Conservation (phyloP, 371 early-diverging fungal species). For the Phascolomyces articulosus region DNA sequence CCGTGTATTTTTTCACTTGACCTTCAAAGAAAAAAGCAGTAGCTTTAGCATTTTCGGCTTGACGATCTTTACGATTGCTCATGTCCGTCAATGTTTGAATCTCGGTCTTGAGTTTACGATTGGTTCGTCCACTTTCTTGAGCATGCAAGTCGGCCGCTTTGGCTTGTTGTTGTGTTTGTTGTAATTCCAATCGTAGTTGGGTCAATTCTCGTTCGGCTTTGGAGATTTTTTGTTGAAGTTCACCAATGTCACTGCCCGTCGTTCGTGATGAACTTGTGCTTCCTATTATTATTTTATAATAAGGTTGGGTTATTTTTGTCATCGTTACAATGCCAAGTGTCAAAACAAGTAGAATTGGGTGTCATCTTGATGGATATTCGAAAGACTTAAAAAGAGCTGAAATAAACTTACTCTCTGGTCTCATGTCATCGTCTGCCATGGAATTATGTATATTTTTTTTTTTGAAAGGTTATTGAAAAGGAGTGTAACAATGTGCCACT, state of each 20-base stretch:
- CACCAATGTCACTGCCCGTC: slow-evolving; percentile 54
- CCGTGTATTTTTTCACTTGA: slow-evolving; percentile 54
- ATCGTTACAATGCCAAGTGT: neutral
- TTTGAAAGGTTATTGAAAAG: too few relatives aligned
- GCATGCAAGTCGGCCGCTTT: slow-evolving; percentile 49
- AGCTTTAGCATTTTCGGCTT: slow-evolving; percentile 55
- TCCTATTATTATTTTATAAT: slow-evolving; percentile 1
- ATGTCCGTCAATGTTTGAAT: slow-evolving; percentile 55
- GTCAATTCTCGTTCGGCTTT: slow-evolving; percentile 43
- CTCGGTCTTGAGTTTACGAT: slow-evolving; percentile 51
- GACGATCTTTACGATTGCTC: slow-evolving; percentile 56
- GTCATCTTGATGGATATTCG: neutral
- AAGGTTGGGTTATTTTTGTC: too few relatives aligned
- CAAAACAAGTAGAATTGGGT: neutral
- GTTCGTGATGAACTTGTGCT: slow-evolving; percentile 26
- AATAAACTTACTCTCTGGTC: slow-evolving; percentile 11
- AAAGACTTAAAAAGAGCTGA: neutral
- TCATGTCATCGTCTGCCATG: slow-evolving; percentile 14
- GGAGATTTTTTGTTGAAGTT: slow-evolving; percentile 50
- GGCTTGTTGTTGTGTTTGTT: slow-evolving; percentile 50
- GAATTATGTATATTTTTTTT: neutral
- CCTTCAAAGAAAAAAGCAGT: slow-evolving; percentile 57
- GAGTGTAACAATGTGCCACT: too few relatives aligned
- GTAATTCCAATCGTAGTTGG: slow-evolving; percentile 37
- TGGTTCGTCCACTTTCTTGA: slow-evolving; percentile 50